Base-by-base conservation (phyloP, 345 rosid species). In the Aurinia saxatilis region DNA sequence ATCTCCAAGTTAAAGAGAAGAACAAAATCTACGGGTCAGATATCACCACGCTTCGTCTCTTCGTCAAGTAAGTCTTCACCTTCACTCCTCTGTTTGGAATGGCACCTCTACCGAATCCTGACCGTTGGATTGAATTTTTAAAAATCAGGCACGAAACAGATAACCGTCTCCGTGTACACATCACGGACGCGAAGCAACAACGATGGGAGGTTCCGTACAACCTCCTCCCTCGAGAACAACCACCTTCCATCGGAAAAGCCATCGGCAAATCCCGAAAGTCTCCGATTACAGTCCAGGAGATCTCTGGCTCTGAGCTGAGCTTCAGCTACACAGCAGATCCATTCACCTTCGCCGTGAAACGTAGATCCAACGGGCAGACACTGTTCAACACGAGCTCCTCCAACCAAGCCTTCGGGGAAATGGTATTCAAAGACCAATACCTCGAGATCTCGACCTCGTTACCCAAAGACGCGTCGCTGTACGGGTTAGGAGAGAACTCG, bases 351-450 rank as follows among this genome's bases (percentile, higher is more conserved):
- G 86, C 95, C 2, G 99, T 95, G 36, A 83, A 79, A 72, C 80
- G 99, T 39, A 84, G 73, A 76, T 80, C 96, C 41, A 83, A 78
- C 51, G 92, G 95, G 18, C 59, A 90, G 61, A 81, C 81, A 40
- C 91, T 95, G 60, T 95, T 90, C 84, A 78, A 90, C 73, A 68
- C 97, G 3, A 80, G 84, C 76, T 68, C 88, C 42, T 17, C 63
- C 6, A 14, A 47, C 47, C 80, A 72, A 56, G 76, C 85, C 1
- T 86, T 74, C 54, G 82, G 90, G 7, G 66, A 70, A 51, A 52
- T 95, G 74, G 97, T 90, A 19, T 90, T 95, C 69, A 95, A 95
- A 57, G 99, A 95, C 62, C 99, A 95, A 48, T 95, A 95, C 85
- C 72, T 95, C 6, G 99, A 95, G 81, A 77, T 95, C 23, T 95